Percentiles rank a stretch among this genome's conserved stretches.
phyloP scores from a whole-genome alignment of 257 asterid genomes.

The Anisodus acutangulus region DNA sequence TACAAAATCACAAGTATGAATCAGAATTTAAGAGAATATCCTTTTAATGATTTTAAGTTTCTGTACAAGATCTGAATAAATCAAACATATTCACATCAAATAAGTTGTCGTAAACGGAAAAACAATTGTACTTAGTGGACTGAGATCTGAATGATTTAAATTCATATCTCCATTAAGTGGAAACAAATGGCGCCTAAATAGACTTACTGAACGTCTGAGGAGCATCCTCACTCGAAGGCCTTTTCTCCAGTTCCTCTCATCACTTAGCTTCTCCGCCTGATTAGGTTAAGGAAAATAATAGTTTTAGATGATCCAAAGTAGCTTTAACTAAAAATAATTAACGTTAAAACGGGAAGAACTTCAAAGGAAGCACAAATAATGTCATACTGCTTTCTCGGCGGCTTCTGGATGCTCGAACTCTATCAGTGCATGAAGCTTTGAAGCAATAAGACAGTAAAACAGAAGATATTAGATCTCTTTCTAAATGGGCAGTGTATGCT shows the following conservation, averaged over 20 bases:
- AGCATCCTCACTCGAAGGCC: slow-evolving; percentile 88
- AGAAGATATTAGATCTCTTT: neutral
- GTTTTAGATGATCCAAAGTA: neutral
- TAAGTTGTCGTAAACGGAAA: too few species aligned
- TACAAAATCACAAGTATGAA: neutral
- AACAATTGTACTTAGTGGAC: neutral
- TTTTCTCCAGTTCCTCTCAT: slow-evolving; percentile 89
- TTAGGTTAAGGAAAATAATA: neutral
- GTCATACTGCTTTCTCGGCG: slow-evolving; percentile 86
- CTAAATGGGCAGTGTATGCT: neutral
- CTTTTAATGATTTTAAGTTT: neutral
- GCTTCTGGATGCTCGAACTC: slow-evolving; percentile 80
- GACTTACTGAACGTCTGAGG: slow-evolving; percentile 79
- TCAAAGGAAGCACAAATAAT: neutral
- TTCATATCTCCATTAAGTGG: too few species aligned
- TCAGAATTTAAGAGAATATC: neutral
- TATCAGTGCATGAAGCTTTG: slow-evolving; percentile 85
- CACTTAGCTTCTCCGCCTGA: slow-evolving; percentile 79
- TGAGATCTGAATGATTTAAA: neutral
- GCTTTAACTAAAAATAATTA: neutral
- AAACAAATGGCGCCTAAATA: neutral
- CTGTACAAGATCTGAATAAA: neutral
- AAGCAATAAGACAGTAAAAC: neutral
- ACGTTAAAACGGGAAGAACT: neutral
- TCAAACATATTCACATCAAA: too few species aligned